Conservation (phyloP, 2,329 filamentous ascomycete genomes). For the Teratosphaeria gauchensis region DNA sequence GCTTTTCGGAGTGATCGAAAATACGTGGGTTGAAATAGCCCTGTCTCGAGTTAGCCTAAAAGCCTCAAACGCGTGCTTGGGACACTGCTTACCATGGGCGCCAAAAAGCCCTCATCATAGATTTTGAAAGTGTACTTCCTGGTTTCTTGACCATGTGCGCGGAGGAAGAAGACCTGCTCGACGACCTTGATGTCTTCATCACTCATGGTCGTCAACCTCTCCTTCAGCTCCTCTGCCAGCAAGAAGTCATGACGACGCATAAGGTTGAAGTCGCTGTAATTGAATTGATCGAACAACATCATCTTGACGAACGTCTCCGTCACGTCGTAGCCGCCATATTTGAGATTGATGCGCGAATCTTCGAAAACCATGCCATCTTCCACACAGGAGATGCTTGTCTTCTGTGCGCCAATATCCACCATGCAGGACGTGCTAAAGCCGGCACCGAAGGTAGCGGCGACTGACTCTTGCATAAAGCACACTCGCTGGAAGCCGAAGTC, state of each 20-base stretch:
- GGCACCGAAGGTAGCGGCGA: constrained; percentile 88
- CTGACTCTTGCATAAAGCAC: constrained; percentile 91
- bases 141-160: constrained; percentile 78
- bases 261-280: constrained; percentile 90
- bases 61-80: not conserved
- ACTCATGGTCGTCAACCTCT: constrained; percentile 82
- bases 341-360: constrained; percentile 88
- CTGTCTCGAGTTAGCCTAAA: constrained; percentile 17
- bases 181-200: constrained; percentile 85
- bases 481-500: constrained; percentile 85
- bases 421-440: constrained; percentile 92
- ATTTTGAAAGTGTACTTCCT: constrained; percentile 93
- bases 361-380: constrained; percentile 93
- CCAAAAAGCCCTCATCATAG: constrained; percentile 92
- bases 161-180: constrained; percentile 79
- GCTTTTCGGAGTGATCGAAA: constrained; percentile 74
- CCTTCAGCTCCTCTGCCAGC: constrained; percentile 90
- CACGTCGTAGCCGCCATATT: constrained; percentile 85
- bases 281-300: constrained; percentile 94
- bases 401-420: constrained; percentile 92
- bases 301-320: constrained; percentile 94
- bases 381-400: constrained; percentile 93
- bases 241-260: constrained; percentile 83
- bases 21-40: constrained; percentile 85
- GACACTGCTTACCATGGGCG: constrained; percentile 57